Percentiles rank a stretch among this genome's conserved stretches.
Evolutionary conservation across 768 basidiomycete species (phyloP).

Genomic region (Lactarius vividus): DNA sequence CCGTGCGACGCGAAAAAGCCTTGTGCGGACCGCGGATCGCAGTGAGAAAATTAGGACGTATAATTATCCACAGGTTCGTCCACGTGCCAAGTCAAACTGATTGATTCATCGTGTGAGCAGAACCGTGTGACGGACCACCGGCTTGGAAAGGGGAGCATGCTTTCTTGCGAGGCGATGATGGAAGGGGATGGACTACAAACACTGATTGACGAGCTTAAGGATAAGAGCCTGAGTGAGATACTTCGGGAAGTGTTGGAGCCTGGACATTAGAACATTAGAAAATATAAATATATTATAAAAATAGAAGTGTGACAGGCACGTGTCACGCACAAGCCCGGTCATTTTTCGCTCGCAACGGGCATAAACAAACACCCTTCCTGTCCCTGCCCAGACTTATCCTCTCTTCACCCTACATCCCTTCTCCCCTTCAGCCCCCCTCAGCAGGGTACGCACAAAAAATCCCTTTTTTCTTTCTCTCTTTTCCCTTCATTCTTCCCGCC

Average conservation of each 20-base stretch:
- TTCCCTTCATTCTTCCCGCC: background rate
- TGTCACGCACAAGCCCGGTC: background rate
- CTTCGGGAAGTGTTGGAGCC: slow-evolving; percentile 16
- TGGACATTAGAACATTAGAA: background rate
- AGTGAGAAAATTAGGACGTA: slow-evolving; percentile 97
- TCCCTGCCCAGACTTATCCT: background rate
- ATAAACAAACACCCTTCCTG: background rate
- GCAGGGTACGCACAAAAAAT: background rate
- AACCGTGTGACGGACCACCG: slow-evolving; percentile 29
- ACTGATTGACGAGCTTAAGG: slow-evolving; percentile 20
- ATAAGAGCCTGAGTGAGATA: slow-evolving; percentile 13
- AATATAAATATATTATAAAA: background rate
- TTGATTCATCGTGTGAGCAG: slow-evolving; percentile 7
- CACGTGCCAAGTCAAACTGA: background rate
- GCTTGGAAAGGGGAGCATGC: slow-evolving; percentile 24
- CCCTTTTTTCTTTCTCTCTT: background rate
- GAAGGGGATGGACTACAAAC: slow-evolving; percentile 22
- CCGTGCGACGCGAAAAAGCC: slow-evolving; percentile 63
- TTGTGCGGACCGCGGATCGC: slow-evolving; percentile 80
- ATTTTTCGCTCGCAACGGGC: background rate
- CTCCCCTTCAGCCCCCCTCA: no score
- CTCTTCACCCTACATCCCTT: background rate
- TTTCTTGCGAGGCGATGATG: slow-evolving; percentile 28
- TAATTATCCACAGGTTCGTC: slow-evolving; percentile 78
- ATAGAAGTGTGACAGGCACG: background rate